A percentile compares a stretch with the other conserved stretches of the same genome.
Conservation (phyloP, 257 asterid genomes). For the Fraxinus pennsylvanica region DNA sequence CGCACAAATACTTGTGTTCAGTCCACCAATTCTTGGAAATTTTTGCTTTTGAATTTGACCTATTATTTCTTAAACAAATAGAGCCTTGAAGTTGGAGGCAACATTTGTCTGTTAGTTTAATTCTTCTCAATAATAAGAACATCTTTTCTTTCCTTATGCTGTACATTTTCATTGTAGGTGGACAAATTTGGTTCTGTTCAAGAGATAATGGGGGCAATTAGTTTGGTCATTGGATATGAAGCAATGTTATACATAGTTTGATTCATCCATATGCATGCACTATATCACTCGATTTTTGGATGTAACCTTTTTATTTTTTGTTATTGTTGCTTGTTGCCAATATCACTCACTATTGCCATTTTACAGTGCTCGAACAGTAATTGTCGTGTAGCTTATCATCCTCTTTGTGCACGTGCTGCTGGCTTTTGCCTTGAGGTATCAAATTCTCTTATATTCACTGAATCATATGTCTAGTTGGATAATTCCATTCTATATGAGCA, state of each 20-base stretch:
- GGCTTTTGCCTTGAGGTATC: constrained; percentile 96
- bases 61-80: no score
- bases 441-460: background rate
- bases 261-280: background rate
- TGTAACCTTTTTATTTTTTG: background rate
- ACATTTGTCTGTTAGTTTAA: no score
- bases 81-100: no score
- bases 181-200: constrained; percentile 5
- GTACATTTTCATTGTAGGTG: constrained; percentile 6
- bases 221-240: constrained; percentile 2
- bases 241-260: constrained; percentile 9
- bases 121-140: constrained; percentile 6
- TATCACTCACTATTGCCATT: constrained; percentile 21
- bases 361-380: constrained; percentile 84
- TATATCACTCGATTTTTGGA: background rate
- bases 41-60: no score
- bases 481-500: constrained; percentile 1
- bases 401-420: constrained; percentile 99
- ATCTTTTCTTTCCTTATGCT: constrained; percentile 10
- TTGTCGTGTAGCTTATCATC: constrained; percentile 93
- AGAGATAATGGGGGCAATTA: background rate
- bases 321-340: constrained; percentile 4
- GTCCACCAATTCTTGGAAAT: no score
- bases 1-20: no score
- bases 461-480: background rate